phyloP scores from a whole-genome alignment of 78 protist species.

The Planoprotostelium fungivorum region DNA sequence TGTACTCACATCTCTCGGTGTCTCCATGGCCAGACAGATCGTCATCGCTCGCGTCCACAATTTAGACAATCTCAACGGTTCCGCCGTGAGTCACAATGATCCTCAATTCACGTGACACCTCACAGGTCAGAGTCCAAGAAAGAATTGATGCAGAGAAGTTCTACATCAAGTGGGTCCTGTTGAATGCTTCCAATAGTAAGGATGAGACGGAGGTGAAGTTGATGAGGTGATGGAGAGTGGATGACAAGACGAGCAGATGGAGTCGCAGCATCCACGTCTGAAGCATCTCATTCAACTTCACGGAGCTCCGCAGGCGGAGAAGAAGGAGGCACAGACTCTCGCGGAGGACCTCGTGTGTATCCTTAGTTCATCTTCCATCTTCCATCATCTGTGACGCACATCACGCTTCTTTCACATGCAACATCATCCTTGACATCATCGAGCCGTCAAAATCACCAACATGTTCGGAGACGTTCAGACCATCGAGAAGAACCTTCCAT shows the following conservation, averaged over 20 bases:
- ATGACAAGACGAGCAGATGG: not conserved
- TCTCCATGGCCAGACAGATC: not conserved
- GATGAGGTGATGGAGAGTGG: not conserved
- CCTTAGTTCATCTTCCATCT: not conserved
- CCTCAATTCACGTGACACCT: not conserved
- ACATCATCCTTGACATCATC: not conserved
- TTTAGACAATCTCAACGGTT: not conserved
- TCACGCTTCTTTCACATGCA: not conserved
- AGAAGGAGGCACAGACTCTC: not conserved
- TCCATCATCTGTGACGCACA: not conserved
- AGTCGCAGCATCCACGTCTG: not conserved
- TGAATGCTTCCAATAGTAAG: not conserved
- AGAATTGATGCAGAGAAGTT: not conserved
- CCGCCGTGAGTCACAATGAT: not conserved
- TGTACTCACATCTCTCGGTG: not conserved
- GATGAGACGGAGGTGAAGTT: not conserved
- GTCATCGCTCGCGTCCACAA: not conserved
- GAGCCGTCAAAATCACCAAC: not conserved
- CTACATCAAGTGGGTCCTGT: not conserved
- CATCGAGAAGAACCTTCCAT: not conserved
- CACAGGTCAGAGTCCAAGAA: not conserved
- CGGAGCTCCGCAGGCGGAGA: not conserved
- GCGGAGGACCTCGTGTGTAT: not conserved
- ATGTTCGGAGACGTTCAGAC: not conserved
- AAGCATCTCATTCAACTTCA: not conserved